Conservation (phyloP, 2,329 filamentous ascomycete genomes). For the Emydomyces testavorans region DNA sequence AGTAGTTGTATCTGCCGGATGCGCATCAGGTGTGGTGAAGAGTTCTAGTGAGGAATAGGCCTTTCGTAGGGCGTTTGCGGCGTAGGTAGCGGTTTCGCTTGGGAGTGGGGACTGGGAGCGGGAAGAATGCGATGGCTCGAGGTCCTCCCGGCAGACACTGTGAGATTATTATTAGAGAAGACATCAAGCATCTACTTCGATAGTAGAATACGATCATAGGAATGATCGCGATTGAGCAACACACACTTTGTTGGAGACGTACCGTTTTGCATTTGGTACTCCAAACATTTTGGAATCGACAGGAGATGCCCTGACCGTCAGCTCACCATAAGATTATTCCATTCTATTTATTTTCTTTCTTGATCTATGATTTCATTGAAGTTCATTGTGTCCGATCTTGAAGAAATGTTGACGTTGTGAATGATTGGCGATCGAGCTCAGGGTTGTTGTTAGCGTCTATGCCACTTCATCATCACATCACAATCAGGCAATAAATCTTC, state of each 20-base stretch:
- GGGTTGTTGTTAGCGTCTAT: slow-evolving; percentile 2
- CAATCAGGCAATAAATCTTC: background rate
- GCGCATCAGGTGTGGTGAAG: background rate
- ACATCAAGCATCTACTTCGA: background rate
- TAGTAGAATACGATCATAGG: background rate
- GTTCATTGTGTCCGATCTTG: background rate
- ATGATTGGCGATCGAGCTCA: background rate
- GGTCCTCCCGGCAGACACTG: slow-evolving; percentile 17
- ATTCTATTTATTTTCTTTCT: too few species aligned
- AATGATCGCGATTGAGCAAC: background rate
- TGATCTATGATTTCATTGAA: slow-evolving; percentile 10
- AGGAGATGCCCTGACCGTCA: background rate
- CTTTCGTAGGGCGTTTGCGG: slow-evolving; percentile 12
- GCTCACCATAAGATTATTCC: too few species aligned
- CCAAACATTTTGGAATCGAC: slow-evolving; percentile 9
- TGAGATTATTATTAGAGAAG: background rate
- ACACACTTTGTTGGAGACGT: too few species aligned
- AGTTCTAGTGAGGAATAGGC: slow-evolving; percentile 14
- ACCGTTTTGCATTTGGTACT: slow-evolving; percentile 14
- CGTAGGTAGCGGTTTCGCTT: slow-evolving; percentile 12
- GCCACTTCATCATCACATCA: slow-evolving; percentile 12
- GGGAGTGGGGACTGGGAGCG: slow-evolving; percentile 14
- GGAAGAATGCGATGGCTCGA: slow-evolving; percentile 13
- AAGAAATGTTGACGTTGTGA: background rate
- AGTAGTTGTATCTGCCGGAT: background rate